Conservation (phyloP, 345 rosid species). For the Rhizophora apiculata region DNA sequence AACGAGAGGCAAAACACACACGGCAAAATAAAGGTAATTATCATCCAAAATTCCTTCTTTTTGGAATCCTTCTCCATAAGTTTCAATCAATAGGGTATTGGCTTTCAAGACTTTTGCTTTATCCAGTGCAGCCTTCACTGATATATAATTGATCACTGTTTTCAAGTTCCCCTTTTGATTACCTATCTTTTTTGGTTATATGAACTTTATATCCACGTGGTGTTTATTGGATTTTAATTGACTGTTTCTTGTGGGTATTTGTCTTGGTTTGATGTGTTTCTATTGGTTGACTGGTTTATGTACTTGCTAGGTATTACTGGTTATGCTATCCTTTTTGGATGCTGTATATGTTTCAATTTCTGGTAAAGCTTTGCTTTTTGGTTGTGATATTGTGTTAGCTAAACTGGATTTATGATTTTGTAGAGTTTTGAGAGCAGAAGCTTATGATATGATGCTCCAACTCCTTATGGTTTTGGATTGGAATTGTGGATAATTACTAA, state of each 20-base stretch:
- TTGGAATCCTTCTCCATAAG: too few species aligned
- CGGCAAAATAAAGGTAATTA: too few species aligned
- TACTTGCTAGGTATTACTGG: not conserved
- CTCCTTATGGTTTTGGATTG: slow-evolving; percentile 17
- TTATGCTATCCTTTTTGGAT: too few species aligned
- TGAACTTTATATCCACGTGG: not conserved
- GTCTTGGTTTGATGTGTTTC: not conserved
- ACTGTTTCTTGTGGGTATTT: not conserved
- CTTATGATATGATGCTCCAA: slow-evolving; percentile 16
- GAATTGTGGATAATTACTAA: slow-evolving; percentile 20
- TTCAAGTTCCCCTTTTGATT: not conserved
- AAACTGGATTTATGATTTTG: not conserved
- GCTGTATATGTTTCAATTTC: too few species aligned
- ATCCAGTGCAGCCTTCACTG: too few species aligned
- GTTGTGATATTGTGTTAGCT: not conserved
- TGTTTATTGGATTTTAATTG: not conserved
- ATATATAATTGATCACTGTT: not conserved
- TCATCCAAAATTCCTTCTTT: too few species aligned
- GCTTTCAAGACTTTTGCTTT: too few species aligned
- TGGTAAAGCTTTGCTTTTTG: too few species aligned
- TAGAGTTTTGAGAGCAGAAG: not conserved
- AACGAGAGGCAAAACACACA: not conserved
- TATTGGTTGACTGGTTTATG: not conserved
- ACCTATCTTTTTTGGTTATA: not conserved
- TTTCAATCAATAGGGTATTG: too few species aligned